A percentile compares a stretch with the other conserved stretches of the same genome.
Conservation (phyloP, 768 basidiomycete species). For the Strobilomyces confusus region DNA sequence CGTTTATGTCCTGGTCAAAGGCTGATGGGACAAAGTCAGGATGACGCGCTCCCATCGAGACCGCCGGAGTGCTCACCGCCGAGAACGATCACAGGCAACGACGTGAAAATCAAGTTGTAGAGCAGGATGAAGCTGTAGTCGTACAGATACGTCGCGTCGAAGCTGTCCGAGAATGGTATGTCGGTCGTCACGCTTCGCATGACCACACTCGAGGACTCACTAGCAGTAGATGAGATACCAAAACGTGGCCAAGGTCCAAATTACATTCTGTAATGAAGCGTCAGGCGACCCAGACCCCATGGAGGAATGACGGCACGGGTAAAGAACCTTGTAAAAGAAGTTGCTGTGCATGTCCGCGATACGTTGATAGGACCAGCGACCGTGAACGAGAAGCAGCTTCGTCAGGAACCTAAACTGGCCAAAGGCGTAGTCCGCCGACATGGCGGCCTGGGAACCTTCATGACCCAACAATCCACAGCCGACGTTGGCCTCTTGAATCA, state of each 20-base stretch:
- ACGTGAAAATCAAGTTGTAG: slow-evolving; percentile 91
- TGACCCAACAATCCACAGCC: slow-evolving; percentile 91
- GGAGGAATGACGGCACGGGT: background rate
- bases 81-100: slow-evolving; percentile 84
- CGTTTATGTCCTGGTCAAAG: slow-evolving; percentile 94
- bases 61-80: slow-evolving; percentile 55
- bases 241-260: slow-evolving; percentile 92
- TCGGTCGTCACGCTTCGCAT: background rate
- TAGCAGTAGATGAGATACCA: slow-evolving; percentile 90
- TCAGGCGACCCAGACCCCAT: background rate
- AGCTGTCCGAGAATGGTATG: slow-evolving; percentile 44
- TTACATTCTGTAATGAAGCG: slow-evolving; percentile 58
- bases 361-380: slow-evolving; percentile 95
- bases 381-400: slow-evolving; percentile 88
- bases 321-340: slow-evolving; percentile 88
- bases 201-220: slow-evolving; percentile 36
- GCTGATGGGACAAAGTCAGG: slow-evolving; percentile 35
- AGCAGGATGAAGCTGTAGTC: slow-evolving; percentile 92
- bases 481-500: slow-evolving; percentile 99
- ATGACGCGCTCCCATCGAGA: background rate
- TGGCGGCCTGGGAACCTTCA: slow-evolving; percentile 96
- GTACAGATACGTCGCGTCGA: slow-evolving; percentile 92
- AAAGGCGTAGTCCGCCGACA: slow-evolving; percentile 98
- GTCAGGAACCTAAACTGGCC: slow-evolving; percentile 95
- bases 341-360: slow-evolving; percentile 96